These are phyloP conservation scores for Leccinellum rugosiceps DNA, from an alignment of 768 basidiomycete genomes.

Conservation along the genomic window DNA sequence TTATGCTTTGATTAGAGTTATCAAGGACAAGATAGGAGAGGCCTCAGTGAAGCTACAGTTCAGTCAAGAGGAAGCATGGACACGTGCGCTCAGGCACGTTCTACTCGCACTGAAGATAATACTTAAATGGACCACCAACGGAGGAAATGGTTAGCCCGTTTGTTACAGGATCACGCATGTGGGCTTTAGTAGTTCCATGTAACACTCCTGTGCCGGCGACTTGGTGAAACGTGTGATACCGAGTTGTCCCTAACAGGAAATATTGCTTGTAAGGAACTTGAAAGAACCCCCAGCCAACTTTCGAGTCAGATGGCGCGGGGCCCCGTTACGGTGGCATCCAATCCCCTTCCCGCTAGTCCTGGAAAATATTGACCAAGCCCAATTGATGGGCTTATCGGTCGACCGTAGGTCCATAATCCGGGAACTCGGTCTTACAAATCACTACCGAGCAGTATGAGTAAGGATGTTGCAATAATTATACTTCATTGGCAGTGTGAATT, in stretches of 20 bases:
- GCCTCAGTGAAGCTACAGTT: slow-evolving; percentile 93
- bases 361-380: not conserved
- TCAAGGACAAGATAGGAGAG: slow-evolving; percentile 94
- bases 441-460: slow-evolving; percentile 13
- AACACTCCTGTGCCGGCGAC: not conserved
- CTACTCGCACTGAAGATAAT: slow-evolving; percentile 85
- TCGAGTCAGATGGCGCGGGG: not conserved
- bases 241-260: not conserved
- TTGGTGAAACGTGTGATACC: not conserved
- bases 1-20: slow-evolving; percentile 49
- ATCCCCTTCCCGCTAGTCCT: not conserved
- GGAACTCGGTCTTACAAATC: slow-evolving; percentile 20
- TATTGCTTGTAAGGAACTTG: not conserved
- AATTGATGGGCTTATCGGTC: not conserved
- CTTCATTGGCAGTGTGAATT: not conserved
- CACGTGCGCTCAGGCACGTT: slow-evolving; percentile 87
- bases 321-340: not conserved
- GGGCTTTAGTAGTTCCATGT: not conserved
- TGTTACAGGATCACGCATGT: not conserved
- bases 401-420: not conserved
- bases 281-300: not conserved
- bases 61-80: slow-evolving; percentile 95
- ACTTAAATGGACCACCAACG: slow-evolving; percentile 82
- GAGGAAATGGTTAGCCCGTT: slow-evolving; percentile 54
- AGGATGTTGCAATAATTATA: slow-evolving; percentile 1